A percentile compares a stretch with the other conserved stretches of the same genome.
Evolutionary conservation across 1,139 yeast species (phyloP).

Genomic region (Sugiyamaella grinbergsii): DNA sequence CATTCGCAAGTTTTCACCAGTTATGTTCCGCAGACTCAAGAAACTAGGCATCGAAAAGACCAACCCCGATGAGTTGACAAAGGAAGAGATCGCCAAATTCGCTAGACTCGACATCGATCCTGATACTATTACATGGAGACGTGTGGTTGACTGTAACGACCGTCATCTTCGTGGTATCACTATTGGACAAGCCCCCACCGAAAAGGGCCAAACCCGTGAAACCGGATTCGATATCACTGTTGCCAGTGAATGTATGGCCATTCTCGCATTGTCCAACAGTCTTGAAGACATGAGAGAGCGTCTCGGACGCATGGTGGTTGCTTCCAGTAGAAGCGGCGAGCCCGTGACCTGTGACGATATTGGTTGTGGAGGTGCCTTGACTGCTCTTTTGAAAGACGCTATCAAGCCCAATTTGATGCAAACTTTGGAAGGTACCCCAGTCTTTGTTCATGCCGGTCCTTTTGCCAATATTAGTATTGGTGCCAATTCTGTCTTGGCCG

Average conservation of each 20-base stretch:
- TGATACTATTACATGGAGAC: slow-evolving; percentile 90
- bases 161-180: slow-evolving; percentile 89
- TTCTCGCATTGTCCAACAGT: slow-evolving; percentile 84
- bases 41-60: slow-evolving; percentile 82
- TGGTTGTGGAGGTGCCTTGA: slow-evolving; percentile 96
- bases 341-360: slow-evolving; percentile 95
- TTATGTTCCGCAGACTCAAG: slow-evolving; percentile 74
- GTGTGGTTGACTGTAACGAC: slow-evolving; percentile 96
- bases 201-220: slow-evolving; percentile 81
- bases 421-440: slow-evolving; percentile 95
- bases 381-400: slow-evolving; percentile 95
- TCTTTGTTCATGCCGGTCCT: slow-evolving; percentile 97
- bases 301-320: slow-evolving; percentile 89
- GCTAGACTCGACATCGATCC: slow-evolving; percentile 93
- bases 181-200: slow-evolving; percentile 92
- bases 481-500: slow-evolving; percentile 88
- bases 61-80: slow-evolving; percentile 80
- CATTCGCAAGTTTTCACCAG: slow-evolving; percentile 58
- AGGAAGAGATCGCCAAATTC: slow-evolving; percentile 72
- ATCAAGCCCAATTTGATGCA: slow-evolving; percentile 98
- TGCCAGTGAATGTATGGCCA: slow-evolving; percentile 98
- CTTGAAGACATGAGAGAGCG: slow-evolving; percentile 87
- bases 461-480: slow-evolving; percentile 98
- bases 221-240: slow-evolving; percentile 97
- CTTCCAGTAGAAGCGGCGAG: slow-evolving; percentile 75